These are phyloP conservation scores for Picochlorum sp. DNA, from an alignment of 139 green algal genomes.

Conservation along the genomic window DNA sequence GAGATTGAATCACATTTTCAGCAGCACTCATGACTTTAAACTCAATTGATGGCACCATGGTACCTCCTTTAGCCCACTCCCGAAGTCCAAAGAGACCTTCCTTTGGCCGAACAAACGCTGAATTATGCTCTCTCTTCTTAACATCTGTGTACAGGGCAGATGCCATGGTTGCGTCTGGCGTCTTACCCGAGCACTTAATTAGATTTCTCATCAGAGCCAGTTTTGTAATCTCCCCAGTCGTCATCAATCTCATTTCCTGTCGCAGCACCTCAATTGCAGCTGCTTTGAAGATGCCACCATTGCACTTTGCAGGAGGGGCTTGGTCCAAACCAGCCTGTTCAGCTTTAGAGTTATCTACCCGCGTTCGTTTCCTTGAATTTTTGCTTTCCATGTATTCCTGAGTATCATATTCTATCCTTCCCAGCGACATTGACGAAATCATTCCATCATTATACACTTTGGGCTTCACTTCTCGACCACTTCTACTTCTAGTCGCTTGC, in stretches of 20 bases:
- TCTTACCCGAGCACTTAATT: slow-evolving; percentile 64
- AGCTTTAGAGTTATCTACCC: too few species aligned
- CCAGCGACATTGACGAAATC: too few species aligned
- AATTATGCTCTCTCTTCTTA: slow-evolving; percentile 54
- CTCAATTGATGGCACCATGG: background rate
- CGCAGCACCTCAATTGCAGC: slow-evolving; percentile 61
- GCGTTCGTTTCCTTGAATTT: too few species aligned
- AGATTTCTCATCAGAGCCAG: slow-evolving; percentile 46
- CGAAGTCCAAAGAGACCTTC: slow-evolving; percentile 75
- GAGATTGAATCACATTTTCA: too few species aligned
- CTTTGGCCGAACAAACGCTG: slow-evolving; percentile 59
- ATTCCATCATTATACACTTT: background rate
- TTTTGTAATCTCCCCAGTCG: slow-evolving; percentile 50
- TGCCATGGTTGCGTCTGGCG: slow-evolving; percentile 77
- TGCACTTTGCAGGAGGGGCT: too few species aligned
- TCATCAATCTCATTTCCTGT: slow-evolving; percentile 56
- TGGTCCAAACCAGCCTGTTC: too few species aligned
- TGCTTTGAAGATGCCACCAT: slow-evolving; percentile 73
- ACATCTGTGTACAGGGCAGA: slow-evolving; percentile 77
- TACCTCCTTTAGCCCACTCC: slow-evolving; percentile 60
- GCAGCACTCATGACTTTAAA: too few species aligned
- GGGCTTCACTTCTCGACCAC: background rate
- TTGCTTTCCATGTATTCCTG: too few species aligned
- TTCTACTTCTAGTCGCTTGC: background rate
- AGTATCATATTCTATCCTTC: too few species aligned